Conservation (phyloP, 106 monocot genomes). For the Hemerocallis citrina region DNA sequence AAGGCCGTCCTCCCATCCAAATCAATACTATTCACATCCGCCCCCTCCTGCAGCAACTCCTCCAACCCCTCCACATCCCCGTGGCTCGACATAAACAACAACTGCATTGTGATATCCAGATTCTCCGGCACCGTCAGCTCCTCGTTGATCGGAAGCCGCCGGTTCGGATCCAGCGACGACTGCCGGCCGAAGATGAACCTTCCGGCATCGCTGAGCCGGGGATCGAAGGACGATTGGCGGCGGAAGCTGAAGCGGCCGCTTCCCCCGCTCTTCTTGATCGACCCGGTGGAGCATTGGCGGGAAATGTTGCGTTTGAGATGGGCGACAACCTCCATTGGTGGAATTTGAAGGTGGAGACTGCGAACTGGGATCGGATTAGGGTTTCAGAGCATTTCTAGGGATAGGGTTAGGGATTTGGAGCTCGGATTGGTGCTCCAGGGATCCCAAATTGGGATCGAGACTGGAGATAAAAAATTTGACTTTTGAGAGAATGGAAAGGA, state of each 20-base stretch:
- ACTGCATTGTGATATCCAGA: constrained; percentile 77
- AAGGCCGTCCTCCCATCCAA: constrained; percentile 84
- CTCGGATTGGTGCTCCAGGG: constrained; percentile 7
- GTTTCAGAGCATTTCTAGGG: not conserved
- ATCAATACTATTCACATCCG: constrained; percentile 84
- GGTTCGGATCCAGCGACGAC: constrained; percentile 62
- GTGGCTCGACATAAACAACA: constrained; percentile 66
- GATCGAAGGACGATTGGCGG: constrained; percentile 64
- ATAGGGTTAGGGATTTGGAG: not conserved
- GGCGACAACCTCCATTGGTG: constrained; percentile 34
- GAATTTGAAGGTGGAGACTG: not conserved
- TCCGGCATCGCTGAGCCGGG: constrained; percentile 12
- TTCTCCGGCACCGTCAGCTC: constrained; percentile 64
- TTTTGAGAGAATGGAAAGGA: too few relatives aligned
- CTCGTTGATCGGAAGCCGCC: constrained; percentile 16
- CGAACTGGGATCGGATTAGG: not conserved
- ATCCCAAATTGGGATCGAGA: not conserved
- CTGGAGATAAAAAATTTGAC: too few relatives aligned
- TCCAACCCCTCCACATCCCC: constrained; percentile 58
- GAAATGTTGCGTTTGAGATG: constrained; percentile 57
- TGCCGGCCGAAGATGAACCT: constrained; percentile 47
- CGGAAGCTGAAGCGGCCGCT: constrained; percentile 38
- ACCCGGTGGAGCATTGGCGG: constrained; percentile 52
- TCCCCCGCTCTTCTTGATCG: constrained; percentile 5
- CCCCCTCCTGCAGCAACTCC: constrained; percentile 49